Percentiles rank a stretch among this genome's conserved stretches.
Conservation (phyloP, 345 rosid genomes). For the Gossypium stocksii region DNA sequence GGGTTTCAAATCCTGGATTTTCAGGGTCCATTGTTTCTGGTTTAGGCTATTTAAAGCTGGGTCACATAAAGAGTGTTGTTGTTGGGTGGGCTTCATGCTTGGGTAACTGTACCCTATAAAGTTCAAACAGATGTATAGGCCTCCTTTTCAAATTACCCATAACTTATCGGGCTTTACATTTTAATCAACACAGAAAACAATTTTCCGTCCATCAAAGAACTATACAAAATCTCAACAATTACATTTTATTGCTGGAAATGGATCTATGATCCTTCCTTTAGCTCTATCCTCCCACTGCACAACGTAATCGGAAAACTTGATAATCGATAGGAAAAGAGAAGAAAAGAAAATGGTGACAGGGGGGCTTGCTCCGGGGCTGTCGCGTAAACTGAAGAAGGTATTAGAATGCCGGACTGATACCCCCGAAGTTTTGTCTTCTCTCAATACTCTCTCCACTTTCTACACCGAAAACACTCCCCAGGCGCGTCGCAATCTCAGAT, state of each 20-base stretch:
- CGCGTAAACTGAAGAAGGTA: conserved; percentile 92
- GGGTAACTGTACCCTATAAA: not conserved
- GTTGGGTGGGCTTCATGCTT: not conserved
- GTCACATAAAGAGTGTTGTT: not conserved
- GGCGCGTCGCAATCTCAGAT: conserved; percentile 92
- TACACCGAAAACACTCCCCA: conserved; percentile 81
- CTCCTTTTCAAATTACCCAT: not conserved
- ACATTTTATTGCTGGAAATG: not conserved
- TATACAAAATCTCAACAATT: not conserved
- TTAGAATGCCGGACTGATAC: conserved; percentile 84
- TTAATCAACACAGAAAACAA: not conserved
- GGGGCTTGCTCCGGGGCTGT: conserved; percentile 90
- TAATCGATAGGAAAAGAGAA: not conserved
- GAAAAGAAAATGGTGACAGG: conserved; percentile 31
- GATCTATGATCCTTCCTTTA: not conserved
- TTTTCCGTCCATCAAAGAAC: not conserved
- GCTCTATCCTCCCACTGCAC: not conserved
- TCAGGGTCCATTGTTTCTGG: too few species aligned
- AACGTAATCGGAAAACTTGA: not conserved
- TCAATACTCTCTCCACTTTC: conserved; percentile 79
- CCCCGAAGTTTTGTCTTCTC: conserved; percentile 76
- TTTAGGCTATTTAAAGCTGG: too few species aligned
- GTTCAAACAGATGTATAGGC: not conserved
- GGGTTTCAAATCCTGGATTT: not conserved
- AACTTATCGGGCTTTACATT: not conserved